A percentile compares a stretch with the other conserved stretches of the same genome.
These are phyloP conservation scores for Debaryomycetaceae sp. DNA, from an alignment of 1,139 yeast species.

Conservation along the genomic window DNA sequence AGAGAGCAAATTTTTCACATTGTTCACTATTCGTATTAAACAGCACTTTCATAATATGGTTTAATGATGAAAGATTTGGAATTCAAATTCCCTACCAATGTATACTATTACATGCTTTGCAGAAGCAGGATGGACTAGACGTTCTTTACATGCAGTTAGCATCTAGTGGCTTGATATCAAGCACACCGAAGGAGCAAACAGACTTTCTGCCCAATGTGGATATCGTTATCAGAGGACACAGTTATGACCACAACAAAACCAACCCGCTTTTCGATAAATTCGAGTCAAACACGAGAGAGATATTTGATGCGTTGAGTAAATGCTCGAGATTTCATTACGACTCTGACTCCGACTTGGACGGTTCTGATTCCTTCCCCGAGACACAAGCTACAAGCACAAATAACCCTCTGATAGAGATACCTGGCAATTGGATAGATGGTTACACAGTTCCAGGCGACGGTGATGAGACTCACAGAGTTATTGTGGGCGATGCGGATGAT, in stretches of 20 bases:
- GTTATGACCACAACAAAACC: neutral
- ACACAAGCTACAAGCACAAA: constrained; percentile 4
- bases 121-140: constrained; percentile 11
- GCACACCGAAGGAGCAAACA: constrained; percentile 9
- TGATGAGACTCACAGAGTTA: constrained; percentile 12
- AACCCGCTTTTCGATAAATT: constrained; percentile 9
- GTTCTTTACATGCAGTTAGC: constrained; percentile 34
- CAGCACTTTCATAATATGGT: constrained; percentile 37
- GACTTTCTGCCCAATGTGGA: constrained; percentile 21
- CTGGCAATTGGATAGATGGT: neutral
- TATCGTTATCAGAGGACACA: constrained; percentile 10
- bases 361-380: constrained; percentile 2
- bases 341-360: constrained; percentile 19
- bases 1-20: constrained; percentile 9
- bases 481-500: constrained; percentile 40
- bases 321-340: constrained; percentile 42
- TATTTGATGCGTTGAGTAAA: constrained; percentile 36
- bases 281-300: constrained; percentile 10
- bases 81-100: constrained; percentile 39
- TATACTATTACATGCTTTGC: constrained; percentile 39
- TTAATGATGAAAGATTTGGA: constrained; percentile 24
- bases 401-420: neutral
- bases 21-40: constrained; percentile 38
- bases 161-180: constrained; percentile 17
- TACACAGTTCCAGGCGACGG: neutral